These are phyloP conservation scores for Penicillium tannophilum DNA, from an alignment of 495 filamentous ascomycete genomes.

Conservation along the genomic window DNA sequence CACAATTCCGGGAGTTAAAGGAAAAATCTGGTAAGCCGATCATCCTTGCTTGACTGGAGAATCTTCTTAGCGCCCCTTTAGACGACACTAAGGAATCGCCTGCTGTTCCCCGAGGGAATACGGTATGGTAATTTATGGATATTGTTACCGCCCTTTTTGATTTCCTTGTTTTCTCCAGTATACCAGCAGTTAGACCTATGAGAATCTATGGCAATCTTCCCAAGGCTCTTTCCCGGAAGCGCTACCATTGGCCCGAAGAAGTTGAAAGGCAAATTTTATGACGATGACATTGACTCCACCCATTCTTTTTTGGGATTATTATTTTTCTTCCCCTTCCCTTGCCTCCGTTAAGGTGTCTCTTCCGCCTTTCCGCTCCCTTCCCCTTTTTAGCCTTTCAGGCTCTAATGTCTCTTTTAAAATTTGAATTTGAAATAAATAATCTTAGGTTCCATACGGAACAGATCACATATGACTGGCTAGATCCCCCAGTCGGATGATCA, in stretches of 20 bases:
- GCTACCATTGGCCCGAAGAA: conserved; percentile 12
- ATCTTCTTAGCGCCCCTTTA: conserved; percentile 33
- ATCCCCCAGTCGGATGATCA: conserved; percentile 33
- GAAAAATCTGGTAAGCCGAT: conserved; percentile 32
- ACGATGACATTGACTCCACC: conserved; percentile 33
- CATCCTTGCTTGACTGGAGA: conserved; percentile 38
- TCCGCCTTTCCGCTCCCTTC: conserved; percentile 21
- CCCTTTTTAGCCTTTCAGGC: conserved; percentile 13
- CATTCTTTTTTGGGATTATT: conserved; percentile 3
- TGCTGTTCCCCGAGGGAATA: conserved; percentile 34
- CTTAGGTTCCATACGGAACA: neutral
- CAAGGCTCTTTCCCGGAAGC: conserved; percentile 10
- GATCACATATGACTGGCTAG: conserved; percentile 11
- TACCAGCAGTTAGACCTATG: neutral
- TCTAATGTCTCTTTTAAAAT: conserved; percentile 16
- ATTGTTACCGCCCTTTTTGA: conserved; percentile 12
- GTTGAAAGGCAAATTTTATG: conserved; percentile 14
- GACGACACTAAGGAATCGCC: conserved; percentile 24
- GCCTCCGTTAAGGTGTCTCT: conserved; percentile 23
- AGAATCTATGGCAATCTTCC: neutral
- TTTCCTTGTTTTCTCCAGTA: conserved; percentile 8
- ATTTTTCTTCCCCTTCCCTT: conserved; percentile 24
- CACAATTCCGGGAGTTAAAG: conserved; percentile 37
- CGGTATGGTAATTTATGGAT: neutral
- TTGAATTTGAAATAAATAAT: conserved; percentile 1